Evolutionary conservation across 768 basidiomycete species (phyloP), one percentile per base, ranked within the genome.

Genomic region (Ramaria rubella): DNA sequence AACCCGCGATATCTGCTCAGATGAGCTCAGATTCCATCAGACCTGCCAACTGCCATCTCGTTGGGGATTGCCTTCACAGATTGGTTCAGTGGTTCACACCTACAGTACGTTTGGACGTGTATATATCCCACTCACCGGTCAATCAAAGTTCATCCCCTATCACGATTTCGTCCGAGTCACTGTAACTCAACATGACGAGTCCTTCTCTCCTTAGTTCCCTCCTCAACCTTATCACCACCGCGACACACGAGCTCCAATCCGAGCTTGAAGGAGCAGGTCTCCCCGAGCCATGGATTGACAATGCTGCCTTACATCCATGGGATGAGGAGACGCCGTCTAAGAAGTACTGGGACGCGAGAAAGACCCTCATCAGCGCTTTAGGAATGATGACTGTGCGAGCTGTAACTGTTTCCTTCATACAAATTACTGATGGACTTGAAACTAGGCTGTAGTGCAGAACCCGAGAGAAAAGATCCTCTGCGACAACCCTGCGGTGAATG

Each of bases 391-490:
- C 48, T 6, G 55, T 57, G 36, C 26, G 55, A 14, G 4, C 1
- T 8, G 15, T 8, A 8, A 12, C n/a, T 52, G 11, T 27, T 40
- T 19, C 5, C 17, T 45, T n/a, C n/a, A n/a, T n/a, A 14, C 30
- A 34, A 19, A 31, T 48, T 24, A 17, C 38, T 31, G 21, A n/a
- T 24, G 11, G 26, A 52, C 9, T 19, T 14, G 19, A 53, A 23
- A 9, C 8, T 12, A 57, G 55, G 55, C 55, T 12, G n/a, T 57
- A n/a, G 55, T 57, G 24, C 55, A 57, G 19, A 52, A 57, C 31
- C 55, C 55, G 5, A 12, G 49, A 26, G 55, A 57, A 51, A 57
- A 44, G 43, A 21, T 57, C n/a, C 46, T 57, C 19, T 34, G 30
- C 24, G 55, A 57, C 19, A 24, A 15, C 12, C 31, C 46, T 31